Conservation (phyloP, 768 basidiomycete species). For the Leccinellum albellum region DNA sequence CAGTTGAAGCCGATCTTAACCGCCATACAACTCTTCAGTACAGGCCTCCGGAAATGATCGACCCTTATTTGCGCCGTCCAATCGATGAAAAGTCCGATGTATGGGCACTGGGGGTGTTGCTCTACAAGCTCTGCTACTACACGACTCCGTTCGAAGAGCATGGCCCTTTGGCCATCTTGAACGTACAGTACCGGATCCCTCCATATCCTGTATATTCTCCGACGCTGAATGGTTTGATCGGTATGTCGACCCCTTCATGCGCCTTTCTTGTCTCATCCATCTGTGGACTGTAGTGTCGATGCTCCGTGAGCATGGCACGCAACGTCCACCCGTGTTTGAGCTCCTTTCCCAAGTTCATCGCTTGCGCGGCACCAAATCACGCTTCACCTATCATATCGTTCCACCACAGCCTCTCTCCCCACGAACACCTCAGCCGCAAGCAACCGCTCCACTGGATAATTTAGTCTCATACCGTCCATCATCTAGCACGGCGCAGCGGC, state of each 20-base stretch:
- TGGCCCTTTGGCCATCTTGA: constrained; percentile 91
- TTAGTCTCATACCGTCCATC: constrained; percentile 38
- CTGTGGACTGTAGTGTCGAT: constrained; percentile 61
- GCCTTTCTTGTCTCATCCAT: constrained; percentile 9
- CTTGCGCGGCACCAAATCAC: constrained; percentile 83
- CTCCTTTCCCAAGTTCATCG: constrained; percentile 78
- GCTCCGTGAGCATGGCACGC: constrained; percentile 85
- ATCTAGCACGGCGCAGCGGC: constrained; percentile 14
- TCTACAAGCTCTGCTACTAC: constrained; percentile 99
- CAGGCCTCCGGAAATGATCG: constrained; percentile 98
- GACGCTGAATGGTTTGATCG: constrained; percentile 78
- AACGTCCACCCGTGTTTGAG: constrained; percentile 86
- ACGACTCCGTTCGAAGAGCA: constrained; percentile 99
- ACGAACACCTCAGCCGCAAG: constrained; percentile 31
- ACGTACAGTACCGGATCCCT: constrained; percentile 91
- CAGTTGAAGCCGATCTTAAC: constrained; percentile 87
- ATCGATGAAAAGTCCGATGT: constrained; percentile 95
- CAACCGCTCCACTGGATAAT: constrained; percentile 32
- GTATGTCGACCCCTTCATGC: constrained; percentile 40
- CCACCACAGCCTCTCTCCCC: constrained; percentile 45
- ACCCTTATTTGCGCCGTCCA: constrained; percentile 76
- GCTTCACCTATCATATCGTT: constrained; percentile 63
- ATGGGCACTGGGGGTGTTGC: constrained; percentile 94
- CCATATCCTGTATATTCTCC: constrained; percentile 84
- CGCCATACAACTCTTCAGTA: constrained; percentile 96